Evolutionary conservation across 2,329 filamentous ascomycete species (phyloP).

Genomic region (Fusarium nanum): DNA sequence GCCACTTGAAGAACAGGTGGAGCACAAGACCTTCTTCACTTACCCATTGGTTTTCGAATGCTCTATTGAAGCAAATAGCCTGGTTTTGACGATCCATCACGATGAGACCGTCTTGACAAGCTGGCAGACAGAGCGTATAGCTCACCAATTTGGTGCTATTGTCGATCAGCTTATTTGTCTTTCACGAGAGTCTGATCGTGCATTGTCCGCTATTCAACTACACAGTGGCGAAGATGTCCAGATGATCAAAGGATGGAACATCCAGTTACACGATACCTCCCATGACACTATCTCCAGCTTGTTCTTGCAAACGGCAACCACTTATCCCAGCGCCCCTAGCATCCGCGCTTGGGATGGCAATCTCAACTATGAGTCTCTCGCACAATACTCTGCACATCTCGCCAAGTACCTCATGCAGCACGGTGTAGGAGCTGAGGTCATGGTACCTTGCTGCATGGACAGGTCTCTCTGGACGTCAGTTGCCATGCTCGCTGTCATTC

Average conservation of each 20-base stretch:
- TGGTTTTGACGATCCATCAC: constrained; percentile 29
- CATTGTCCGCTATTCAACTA: constrained; percentile 26
- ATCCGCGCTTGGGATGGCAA: constrained; percentile 40
- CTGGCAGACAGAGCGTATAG: constrained; percentile 28
- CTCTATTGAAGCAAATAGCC: constrained; percentile 1
- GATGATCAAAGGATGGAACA: constrained; percentile 32
- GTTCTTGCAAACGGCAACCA: constrained; percentile 18
- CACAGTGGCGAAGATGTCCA: constrained; percentile 20
- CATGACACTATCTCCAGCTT: neutral
- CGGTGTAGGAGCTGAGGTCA: constrained; percentile 2
- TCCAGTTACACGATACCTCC: rapidly evolving
- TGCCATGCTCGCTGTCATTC: constrained; percentile 42
- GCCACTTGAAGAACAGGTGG: constrained; percentile 9
- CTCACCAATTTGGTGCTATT: constrained; percentile 33
- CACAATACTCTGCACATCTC: constrained; percentile 8
- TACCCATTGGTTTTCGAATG: constrained; percentile 45
- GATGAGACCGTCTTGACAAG: constrained; percentile 12
- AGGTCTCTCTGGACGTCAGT: constrained; percentile 42
- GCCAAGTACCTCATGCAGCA: constrained; percentile 3
- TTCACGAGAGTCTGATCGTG: constrained; percentile 2
- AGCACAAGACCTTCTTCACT: constrained; percentile 35
- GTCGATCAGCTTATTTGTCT: constrained; percentile 27
- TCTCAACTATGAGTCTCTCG: constrained; percentile 26
- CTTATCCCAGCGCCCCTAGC: neutral
- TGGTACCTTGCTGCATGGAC: constrained; percentile 42